Conservation (phyloP, 179 eudicot genomes). For the Heliamphora pulchella region DNA sequence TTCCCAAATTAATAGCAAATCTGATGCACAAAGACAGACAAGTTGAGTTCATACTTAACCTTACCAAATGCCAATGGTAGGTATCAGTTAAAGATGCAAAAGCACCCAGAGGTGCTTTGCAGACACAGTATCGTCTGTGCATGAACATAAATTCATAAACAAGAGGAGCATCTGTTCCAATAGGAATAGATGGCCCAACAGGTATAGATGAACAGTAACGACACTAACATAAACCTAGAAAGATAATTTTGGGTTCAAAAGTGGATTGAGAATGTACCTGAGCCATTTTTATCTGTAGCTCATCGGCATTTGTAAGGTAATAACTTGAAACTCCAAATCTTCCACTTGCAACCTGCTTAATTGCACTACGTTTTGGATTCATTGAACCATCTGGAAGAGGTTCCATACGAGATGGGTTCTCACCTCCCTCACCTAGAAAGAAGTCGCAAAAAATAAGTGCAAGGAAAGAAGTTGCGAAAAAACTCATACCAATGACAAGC, state of each 20-base stretch:
- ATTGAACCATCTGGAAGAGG: conserved; percentile 84
- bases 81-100: conserved; percentile 70
- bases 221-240: conserved; percentile 1
- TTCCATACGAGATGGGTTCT: conserved; percentile 90
- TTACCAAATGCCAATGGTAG: conserved; percentile 69
- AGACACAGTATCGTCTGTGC: conserved; percentile 58
- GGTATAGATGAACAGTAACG: conserved; percentile 17
- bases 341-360: conserved; percentile 99
- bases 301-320: conserved; percentile 97
- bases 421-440: conserved; percentile 94
- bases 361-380: conserved; percentile 89
- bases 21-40: conserved; percentile 15
- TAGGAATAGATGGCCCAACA: conserved; percentile 35
- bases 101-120: conserved; percentile 62
- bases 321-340: conserved; percentile 98
- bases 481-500: neutral
- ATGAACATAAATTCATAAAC: conserved; percentile 66
- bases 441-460: conserved; percentile 9
- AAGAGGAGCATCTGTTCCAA: conserved; percentile 58
- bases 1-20: conserved; percentile 18
- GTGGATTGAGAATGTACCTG: conserved; percentile 48
- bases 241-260: neutral
- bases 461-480: neutral
- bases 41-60: conserved; percentile 33
- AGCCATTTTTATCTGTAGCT: conserved; percentile 96